phyloP scores from a whole-genome alignment of 2,329 filamentous ascomycete genomes.

The Xylaria polymorpha region DNA sequence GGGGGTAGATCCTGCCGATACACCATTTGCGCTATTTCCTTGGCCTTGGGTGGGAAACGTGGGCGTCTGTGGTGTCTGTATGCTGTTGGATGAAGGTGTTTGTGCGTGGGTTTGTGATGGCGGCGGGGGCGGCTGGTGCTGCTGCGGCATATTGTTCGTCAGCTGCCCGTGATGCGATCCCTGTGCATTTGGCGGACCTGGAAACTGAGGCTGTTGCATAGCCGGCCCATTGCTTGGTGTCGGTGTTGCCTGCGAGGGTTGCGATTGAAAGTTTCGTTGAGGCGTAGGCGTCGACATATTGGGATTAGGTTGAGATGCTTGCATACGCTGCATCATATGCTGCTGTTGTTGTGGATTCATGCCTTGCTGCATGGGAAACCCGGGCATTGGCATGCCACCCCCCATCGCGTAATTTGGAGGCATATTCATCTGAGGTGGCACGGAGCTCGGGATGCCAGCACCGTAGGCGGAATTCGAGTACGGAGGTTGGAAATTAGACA shows the following conservation, averaged over 20 bases:
- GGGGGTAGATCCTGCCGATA: conserved; percentile 56
- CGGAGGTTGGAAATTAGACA: conserved; percentile 67
- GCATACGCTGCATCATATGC: conserved; percentile 60
- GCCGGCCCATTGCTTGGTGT: conserved; percentile 53
- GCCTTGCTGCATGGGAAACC: conserved; percentile 66
- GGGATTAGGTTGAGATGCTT: conserved; percentile 52
- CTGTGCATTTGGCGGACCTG: conserved; percentile 51
- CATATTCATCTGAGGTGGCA: conserved; percentile 61
- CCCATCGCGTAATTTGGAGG: conserved; percentile 68
- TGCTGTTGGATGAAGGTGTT: conserved; percentile 48
- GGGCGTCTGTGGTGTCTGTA: conserved; percentile 66
- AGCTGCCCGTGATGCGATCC: conserved; percentile 50
- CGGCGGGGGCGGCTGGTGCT: conserved; percentile 16
- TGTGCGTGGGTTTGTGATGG: conserved; percentile 40
- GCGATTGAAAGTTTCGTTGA: conserved; percentile 53
- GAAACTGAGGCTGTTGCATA: conserved; percentile 50
- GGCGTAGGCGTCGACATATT: conserved; percentile 53
- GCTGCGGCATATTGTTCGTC: conserved; percentile 49
- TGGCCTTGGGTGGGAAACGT: conserved; percentile 62
- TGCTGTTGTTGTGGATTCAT: conserved; percentile 60
- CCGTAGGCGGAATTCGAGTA: conserved; percentile 69
- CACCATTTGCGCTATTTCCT: conserved; percentile 55
- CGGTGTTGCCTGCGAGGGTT: conserved; percentile 52
- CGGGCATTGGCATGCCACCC: conserved; percentile 61
- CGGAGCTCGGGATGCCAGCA: conserved; percentile 61